Percentiles rank a stretch among this genome's conserved stretches.
phyloP scores from a whole-genome alignment of 805 yeast genomes.

The Spathaspora gorwiae region DNA sequence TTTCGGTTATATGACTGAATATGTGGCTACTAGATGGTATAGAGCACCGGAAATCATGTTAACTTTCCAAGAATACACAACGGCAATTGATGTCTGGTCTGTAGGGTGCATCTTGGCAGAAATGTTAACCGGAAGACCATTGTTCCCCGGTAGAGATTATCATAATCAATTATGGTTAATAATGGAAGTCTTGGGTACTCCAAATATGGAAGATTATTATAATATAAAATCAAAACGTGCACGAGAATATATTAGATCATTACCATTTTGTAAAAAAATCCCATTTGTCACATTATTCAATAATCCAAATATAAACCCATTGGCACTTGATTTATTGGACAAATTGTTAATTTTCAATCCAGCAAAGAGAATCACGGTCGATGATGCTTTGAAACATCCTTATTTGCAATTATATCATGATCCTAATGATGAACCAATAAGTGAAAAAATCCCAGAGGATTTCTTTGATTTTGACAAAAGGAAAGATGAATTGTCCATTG shows the following conservation, averaged over 20 bases:
- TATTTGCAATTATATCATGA: slow-evolving; percentile 93
- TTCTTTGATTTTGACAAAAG: slow-evolving; percentile 85
- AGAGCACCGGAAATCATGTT: slow-evolving; percentile 97
- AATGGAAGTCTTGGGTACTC: slow-evolving; percentile 84
- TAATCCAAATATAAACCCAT: slow-evolving; percentile 28
- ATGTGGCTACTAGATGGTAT: slow-evolving; percentile 97
- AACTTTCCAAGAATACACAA: slow-evolving; percentile 86
- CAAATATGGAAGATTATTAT: slow-evolving; percentile 70
- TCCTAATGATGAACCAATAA: slow-evolving; percentile 87
- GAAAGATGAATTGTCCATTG: slow-evolving; percentile 72
- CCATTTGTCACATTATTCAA: slow-evolving; percentile 50
- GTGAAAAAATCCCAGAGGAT: slow-evolving; percentile 76
- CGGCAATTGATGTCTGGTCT: slow-evolving; percentile 95
- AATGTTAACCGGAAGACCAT: slow-evolving; percentile 76
- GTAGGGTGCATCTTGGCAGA: slow-evolving; percentile 96
- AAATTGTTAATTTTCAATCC: slow-evolving; percentile 72
- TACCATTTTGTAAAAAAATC: slow-evolving; percentile 66
- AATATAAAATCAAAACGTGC: slow-evolving; percentile 78
- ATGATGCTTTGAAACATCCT: slow-evolving; percentile 72
- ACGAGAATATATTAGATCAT: slow-evolving; percentile 75
- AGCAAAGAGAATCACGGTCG: slow-evolving; percentile 63
- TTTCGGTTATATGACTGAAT: slow-evolving; percentile 87
- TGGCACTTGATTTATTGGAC: slow-evolving; percentile 56
- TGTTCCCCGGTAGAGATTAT: slow-evolving; percentile 93
- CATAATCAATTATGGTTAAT: slow-evolving; percentile 85